Conservation (phyloP, 108 stramenopile genomes). For the Skeletonema marinoi region DNA sequence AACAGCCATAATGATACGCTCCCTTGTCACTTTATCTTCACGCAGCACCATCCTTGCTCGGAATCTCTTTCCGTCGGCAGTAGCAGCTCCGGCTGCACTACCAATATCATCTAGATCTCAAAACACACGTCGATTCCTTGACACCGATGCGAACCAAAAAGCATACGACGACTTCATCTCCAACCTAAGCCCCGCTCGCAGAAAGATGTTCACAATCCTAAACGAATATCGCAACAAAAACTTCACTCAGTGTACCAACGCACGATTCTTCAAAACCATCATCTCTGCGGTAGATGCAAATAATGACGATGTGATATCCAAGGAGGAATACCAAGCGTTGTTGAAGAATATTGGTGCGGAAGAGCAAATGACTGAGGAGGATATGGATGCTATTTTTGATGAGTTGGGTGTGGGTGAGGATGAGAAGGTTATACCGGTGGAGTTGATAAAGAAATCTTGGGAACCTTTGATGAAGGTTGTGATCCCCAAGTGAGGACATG, state of each 20-base stretch:
- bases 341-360: conserved; percentile 40
- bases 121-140: not conserved
- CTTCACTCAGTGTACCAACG: conserved; percentile 19
- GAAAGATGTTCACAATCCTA: conserved; percentile 25
- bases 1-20: not conserved
- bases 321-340: conserved; percentile 17
- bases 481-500: not conserved
- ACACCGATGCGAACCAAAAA: not conserved
- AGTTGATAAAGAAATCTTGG: conserved; percentile 24
- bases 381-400: conserved; percentile 32
- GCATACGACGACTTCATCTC: conserved; percentile 6
- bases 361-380: conserved; percentile 23
- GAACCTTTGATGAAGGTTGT: not conserved
- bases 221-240: conserved; percentile 19
- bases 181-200: conserved; percentile 11
- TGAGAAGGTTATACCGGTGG: conserved; percentile 28
- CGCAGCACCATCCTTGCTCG: not conserved
- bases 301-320: conserved; percentile 29
- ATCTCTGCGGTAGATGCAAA: conserved; percentile 28
- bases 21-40: not conserved
- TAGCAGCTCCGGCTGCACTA: not conserved
- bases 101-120: not conserved
- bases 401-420: conserved; percentile 25
- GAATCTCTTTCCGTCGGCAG: not conserved
- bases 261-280: conserved; percentile 29